phyloP scores from a whole-genome alignment of 495 filamentous ascomycete genomes.

The Aspergillus wentii region DNA sequence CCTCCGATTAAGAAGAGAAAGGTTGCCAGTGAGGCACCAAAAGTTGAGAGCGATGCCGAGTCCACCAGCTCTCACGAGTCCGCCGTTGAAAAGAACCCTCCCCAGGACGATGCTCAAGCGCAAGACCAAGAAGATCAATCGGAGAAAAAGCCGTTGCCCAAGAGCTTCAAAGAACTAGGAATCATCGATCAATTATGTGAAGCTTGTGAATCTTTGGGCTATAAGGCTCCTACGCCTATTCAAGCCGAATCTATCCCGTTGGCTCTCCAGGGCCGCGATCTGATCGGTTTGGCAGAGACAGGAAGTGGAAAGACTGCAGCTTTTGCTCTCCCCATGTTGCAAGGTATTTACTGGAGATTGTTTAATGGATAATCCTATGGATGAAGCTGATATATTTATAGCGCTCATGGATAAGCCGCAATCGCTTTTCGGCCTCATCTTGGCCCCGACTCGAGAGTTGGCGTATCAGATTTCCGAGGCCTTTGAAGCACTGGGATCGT shows the following conservation, averaged over 20 bases:
- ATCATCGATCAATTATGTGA: constrained; percentile 85
- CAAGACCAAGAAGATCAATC: background rate
- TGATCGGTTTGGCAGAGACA: constrained; percentile 92
- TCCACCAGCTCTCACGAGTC: constrained; percentile 9
- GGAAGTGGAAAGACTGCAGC: constrained; percentile 92
- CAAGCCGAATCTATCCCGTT: constrained; percentile 74
- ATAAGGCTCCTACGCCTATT: constrained; percentile 77
- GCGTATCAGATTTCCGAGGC: constrained; percentile 84
- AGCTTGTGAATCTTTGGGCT: constrained; percentile 74
- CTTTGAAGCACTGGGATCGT: constrained; percentile 77
- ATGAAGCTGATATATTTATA: constrained; percentile 7
- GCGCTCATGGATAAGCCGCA: constrained; percentile 78
- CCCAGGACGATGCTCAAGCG: background rate
- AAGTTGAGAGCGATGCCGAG: constrained; percentile 15
- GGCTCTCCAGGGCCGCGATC: constrained; percentile 74
- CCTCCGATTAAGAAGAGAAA: constrained; percentile 35
- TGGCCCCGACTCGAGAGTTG: constrained; percentile 89
- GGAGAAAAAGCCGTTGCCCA: constrained; percentile 22
- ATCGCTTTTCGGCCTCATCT: constrained; percentile 69
- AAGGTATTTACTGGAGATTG: constrained; percentile 41
- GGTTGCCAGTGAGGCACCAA: constrained; percentile 16
- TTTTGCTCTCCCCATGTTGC: constrained; percentile 84
- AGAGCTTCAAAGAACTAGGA: constrained; percentile 81
- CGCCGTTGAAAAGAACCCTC: constrained; percentile 3
- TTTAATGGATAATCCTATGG: background rate